Percentiles rank a stretch among this genome's conserved stretches.
Evolutionary conservation across 192 early-diverging fungal genomes (phyloP).

Genomic region (Mortierella alpina): DNA sequence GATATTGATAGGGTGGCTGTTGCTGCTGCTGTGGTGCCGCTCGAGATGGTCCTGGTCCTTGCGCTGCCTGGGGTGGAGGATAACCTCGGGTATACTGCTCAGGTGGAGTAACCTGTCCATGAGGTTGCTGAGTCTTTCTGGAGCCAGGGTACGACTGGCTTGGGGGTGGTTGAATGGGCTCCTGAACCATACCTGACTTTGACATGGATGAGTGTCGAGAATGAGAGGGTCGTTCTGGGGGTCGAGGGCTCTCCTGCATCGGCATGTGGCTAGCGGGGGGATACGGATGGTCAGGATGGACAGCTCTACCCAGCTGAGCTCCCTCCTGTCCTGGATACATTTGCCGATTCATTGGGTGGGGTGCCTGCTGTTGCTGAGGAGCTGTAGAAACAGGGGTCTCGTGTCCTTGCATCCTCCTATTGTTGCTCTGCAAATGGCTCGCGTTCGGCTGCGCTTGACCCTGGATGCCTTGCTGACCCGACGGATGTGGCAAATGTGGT

Average conservation of each 20-base stretch:
- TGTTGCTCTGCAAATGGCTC: too few species aligned
- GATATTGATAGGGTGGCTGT: background rate
- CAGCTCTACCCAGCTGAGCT: constrained; percentile 4
- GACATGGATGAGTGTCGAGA: constrained; percentile 42
- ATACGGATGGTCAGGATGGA: constrained; percentile 13
- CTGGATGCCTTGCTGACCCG: background rate
- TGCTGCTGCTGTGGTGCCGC: constrained; percentile 4
- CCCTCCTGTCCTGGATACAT: constrained; percentile 8
- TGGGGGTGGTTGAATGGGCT: constrained; percentile 10
- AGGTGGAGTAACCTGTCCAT: background rate
- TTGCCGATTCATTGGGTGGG: background rate
- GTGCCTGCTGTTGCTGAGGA: constrained; percentile 1
- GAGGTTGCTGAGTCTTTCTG: background rate
- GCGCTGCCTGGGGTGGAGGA: background rate
- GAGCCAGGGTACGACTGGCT: constrained; percentile 2
- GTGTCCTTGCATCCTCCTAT: too few species aligned
- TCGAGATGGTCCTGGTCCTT: background rate
- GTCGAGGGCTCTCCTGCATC: constrained; percentile 11
- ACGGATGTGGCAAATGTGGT: background rate
- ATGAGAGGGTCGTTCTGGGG: constrained; percentile 27
- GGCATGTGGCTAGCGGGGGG: background rate
- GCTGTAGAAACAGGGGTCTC: too few species aligned
- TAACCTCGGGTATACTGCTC: constrained; percentile 18
- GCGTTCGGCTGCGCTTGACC: background rate
- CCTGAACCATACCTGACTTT: constrained; percentile 6